Conservation (phyloP, 1,284 basidiomycete genomes). For the Ganoderma multipileum region DNA sequence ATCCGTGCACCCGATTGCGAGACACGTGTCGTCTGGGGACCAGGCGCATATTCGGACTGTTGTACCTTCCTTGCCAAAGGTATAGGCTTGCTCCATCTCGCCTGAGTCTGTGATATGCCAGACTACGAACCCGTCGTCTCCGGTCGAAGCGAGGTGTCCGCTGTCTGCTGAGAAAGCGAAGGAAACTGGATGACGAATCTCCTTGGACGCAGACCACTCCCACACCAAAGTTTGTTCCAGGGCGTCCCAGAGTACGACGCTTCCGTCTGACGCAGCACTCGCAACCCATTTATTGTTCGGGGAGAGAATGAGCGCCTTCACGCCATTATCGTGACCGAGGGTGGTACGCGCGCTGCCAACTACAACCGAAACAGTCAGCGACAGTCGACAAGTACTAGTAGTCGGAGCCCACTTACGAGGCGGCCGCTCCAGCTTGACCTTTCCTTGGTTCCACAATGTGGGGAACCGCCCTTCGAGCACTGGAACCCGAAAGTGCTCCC, state of each 20-base stretch:
- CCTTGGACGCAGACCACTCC: not conserved
- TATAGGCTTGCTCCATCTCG: not conserved
- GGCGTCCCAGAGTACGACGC: constrained; percentile 1
- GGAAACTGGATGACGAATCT: not conserved
- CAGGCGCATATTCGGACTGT: not conserved
- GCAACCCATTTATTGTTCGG: not conserved
- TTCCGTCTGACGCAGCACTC: not conserved
- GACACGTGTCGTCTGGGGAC: not conserved
- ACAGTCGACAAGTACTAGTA: not conserved
- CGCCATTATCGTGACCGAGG: not conserved
- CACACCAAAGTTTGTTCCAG: not conserved
- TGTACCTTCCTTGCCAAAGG: not conserved
- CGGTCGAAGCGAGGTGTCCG: not conserved
- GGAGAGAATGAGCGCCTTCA: not conserved
- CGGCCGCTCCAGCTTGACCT: not conserved
- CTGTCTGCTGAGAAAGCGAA: not conserved
- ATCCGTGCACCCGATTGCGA: not conserved
- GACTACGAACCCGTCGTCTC: not conserved
- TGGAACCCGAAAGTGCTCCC: not conserved
- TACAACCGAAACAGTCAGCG: not conserved
- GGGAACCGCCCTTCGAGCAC: not conserved
- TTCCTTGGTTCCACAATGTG: not conserved
- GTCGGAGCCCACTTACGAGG: not conserved
- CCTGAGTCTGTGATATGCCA: not conserved
- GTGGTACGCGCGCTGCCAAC: not conserved